Base-by-base conservation (phyloP, 2,329 filamentous ascomycete species). In the Colletotrichum scovillei region DNA sequence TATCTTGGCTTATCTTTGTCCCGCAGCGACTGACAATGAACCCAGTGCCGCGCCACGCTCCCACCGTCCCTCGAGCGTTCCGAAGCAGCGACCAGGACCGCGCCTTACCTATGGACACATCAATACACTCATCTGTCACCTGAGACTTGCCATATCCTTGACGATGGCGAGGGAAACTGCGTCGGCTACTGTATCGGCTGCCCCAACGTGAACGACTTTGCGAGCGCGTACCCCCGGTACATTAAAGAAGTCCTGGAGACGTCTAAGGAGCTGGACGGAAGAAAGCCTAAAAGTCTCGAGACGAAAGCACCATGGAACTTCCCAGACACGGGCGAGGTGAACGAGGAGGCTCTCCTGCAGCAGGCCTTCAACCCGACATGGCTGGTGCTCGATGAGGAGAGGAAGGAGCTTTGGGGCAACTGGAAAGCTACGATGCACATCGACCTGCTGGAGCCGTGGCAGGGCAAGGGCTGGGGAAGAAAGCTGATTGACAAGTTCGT, bases 101-200 rank as follows among this genome's bases (percentile, higher is more conserved):
- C 85, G 16, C 86, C 86, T 1, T 88, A 88, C 79, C 76, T 88
- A 77, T 88, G 87, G 87, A 86, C 85, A 9, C 86, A 88, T 77
- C 86, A 83, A 49, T 88, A 85, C 81, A 87, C 85, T 19, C 80
- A 83, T 75, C 84, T 88, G 72, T 85, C 81, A 9, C 86, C 86
- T 0, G 53, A 74, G 12, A 84, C 83, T 16, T 86, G 85, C 81
- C 84, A 86, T 78, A 83, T 88, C 12, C 82, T 88, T 16, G 87
- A 88, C 78, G 84, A 88, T 77, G 86, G 86, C 55, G 56, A 75
- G 4, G 86, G 85, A 3, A 74, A 60, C 8, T 83, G 81, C 1
- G 86, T 87, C 42, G 87, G 86, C n/a, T 88, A 88, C 80, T 85
- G 86, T 73, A 84, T 88, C 78, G 85, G 85, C 66, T 82, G 80